Conservation (phyloP, 2,329 filamentous ascomycete species). For the Aspergillus sergii region DNA sequence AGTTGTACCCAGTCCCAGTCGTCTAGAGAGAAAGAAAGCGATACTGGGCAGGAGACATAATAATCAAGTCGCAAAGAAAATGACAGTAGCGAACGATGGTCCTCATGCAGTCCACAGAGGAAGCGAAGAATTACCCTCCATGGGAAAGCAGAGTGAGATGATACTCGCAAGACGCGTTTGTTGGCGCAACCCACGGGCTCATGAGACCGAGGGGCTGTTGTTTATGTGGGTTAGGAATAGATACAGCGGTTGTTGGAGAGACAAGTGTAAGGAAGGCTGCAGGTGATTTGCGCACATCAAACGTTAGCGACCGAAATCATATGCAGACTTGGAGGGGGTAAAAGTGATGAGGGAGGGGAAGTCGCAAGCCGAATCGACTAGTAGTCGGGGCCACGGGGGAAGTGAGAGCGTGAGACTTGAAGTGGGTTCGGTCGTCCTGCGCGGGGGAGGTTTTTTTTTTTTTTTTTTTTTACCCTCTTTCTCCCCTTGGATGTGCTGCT, state of each 20-base stretch:
- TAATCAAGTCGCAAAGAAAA: constrained; percentile 12
- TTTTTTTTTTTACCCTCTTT: neutral
- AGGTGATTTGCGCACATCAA: constrained; percentile 22
- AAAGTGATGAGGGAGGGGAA: neutral
- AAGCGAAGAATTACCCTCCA: constrained; percentile 25
- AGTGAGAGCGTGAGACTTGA: neutral
- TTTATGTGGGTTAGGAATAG: constrained; percentile 5
- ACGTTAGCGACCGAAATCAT: constrained; percentile 11
- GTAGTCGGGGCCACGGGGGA: neutral
- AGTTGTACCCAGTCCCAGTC: neutral
- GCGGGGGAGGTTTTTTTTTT: neutral
- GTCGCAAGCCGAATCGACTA: neutral
- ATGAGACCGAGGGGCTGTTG: constrained; percentile 6
- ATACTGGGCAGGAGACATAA: constrained; percentile 17
- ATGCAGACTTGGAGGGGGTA: constrained; percentile 11
- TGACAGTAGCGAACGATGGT: constrained; percentile 18
- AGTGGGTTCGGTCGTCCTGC: constrained; percentile 2
- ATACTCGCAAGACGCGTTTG: constrained; percentile 9
- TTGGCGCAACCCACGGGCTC: constrained; percentile 7
- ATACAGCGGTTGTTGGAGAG: constrained; percentile 9
- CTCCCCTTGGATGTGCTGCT: neutral
- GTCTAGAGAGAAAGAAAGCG: constrained; percentile 13
- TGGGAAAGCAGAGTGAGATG: constrained; percentile 17
- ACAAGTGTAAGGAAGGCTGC: constrained; percentile 15
- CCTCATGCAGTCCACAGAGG: constrained; percentile 23